Base-by-base conservation (phyloP, 305 asterid genomes). In the Fraxinus baroniana region DNA sequence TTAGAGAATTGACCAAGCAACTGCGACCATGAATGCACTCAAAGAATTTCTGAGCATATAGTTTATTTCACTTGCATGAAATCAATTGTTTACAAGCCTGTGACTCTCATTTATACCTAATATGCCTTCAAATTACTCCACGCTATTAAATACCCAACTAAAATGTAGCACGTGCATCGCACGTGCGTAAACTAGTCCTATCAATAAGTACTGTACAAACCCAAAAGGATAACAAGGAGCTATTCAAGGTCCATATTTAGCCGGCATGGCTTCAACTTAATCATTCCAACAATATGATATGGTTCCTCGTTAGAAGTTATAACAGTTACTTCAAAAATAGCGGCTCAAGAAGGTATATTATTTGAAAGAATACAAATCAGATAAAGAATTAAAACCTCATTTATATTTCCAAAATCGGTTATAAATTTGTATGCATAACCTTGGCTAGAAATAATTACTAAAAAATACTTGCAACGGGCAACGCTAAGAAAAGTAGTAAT, bases 191-290 rank as follows among this genome's bases (percentile, higher is more conserved):
- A n/a, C n/a, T n/a, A n/a, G n/a, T 41, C 46, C 78, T 37, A 75
- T 81, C 66, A 74, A 57, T 22, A 49, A 18, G 74, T 46, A 62
- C 15, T 70, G 33, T 70, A 74, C 9, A 37, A 28, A 85, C 79
- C 70, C 72, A 71, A 36, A 84, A 41, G 49, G 79, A 24, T 55
- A 81, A 28, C 37, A 81, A 28, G 46, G 57, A 41, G 41, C 46
- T 1, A 26, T 44, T 24, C 80, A 74, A 26, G 12, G 55, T 70
- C 64, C 15, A 9, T 41, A 41, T 41, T 10, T 41, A 41, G 49
- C 49, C 49, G 3, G 49, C 49, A 41, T 41, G 4, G 49, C 49
- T 41, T 12, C 15, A 41, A 41, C 49, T 10, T 41, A 10, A 41
- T 41, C 49, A 41, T 9, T 41, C 15, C 15, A 0, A 35, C 39